Evolutionary conservation across 768 basidiomycete genomes (phyloP).

Genomic region (Candolleomyces eurysporus): DNA sequence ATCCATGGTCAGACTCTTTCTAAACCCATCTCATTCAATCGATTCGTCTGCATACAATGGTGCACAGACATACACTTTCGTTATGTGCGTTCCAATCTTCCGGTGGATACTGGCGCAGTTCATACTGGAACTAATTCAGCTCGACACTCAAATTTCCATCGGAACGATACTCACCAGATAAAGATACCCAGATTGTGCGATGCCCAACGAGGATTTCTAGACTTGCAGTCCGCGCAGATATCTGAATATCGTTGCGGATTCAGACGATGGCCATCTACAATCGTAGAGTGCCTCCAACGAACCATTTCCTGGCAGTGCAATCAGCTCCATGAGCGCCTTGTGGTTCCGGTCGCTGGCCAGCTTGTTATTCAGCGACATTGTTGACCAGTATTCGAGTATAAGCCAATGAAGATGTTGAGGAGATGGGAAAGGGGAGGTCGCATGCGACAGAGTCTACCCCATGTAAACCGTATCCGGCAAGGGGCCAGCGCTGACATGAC

Average conservation of each 20-base stretch:
- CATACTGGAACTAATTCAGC: constrained; percentile 44
- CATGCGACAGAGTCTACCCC: too few relatives aligned
- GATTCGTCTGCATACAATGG: not conserved
- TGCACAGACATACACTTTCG: constrained; percentile 73
- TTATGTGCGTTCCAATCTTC: constrained; percentile 91
- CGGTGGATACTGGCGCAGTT: constrained; percentile 90
- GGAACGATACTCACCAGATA: constrained; percentile 59
- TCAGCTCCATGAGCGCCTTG: constrained; percentile 65
- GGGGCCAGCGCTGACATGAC: too few relatives aligned
- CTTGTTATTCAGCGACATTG: constrained; percentile 40
- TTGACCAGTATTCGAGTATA: not conserved
- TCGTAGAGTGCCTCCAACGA: constrained; percentile 17
- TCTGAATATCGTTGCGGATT: constrained; percentile 43
- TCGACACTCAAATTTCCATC: not conserved
- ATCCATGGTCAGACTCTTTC: constrained; percentile 89
- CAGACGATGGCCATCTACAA: not conserved
- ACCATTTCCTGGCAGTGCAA: constrained; percentile 79
- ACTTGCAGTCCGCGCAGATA: constrained; percentile 88
- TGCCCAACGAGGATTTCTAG: constrained; percentile 87
- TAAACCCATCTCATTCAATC: constrained; percentile 25
- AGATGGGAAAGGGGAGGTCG: not conserved
- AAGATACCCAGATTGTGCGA: constrained; percentile 88
- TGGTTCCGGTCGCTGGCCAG: constrained; percentile 65
- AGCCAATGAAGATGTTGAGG: not conserved
- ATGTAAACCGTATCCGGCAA: too few relatives aligned